Conservation (phyloP, 768 basidiomycete species). For the Boletus vinaceobasis region DNA sequence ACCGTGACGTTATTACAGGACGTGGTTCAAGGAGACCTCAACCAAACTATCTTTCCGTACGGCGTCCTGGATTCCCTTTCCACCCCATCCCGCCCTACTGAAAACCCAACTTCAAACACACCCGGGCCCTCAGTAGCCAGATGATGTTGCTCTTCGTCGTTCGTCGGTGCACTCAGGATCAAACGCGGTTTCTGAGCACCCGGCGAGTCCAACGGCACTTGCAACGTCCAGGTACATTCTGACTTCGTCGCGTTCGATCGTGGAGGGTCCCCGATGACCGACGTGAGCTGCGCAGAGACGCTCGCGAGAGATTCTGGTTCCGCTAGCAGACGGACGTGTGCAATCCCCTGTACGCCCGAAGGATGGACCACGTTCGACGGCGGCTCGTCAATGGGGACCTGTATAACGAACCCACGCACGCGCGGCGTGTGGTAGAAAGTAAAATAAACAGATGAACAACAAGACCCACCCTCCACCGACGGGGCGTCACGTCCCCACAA, state of each 20-base stretch:
- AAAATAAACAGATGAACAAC: not conserved
- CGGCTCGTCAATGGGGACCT: slow-evolving; percentile 49
- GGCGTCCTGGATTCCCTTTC: slow-evolving; percentile 40
- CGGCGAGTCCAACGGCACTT: slow-evolving; percentile 27
- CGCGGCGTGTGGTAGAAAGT: not conserved
- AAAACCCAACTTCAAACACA: slow-evolving; percentile 55
- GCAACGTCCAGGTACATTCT: slow-evolving; percentile 42
- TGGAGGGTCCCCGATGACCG: slow-evolving; percentile 46
- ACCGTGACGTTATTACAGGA: no score
- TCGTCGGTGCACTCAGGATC: slow-evolving; percentile 34
- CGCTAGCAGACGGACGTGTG: slow-evolving; percentile 46
- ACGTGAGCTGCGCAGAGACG: slow-evolving; percentile 40
- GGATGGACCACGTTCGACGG: slow-evolving; percentile 48
- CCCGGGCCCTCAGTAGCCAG: slow-evolving; percentile 31
- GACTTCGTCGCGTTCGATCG: slow-evolving; percentile 16
- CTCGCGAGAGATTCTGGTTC: slow-evolving; percentile 25
- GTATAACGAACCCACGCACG: not conserved
- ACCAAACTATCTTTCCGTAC: slow-evolving; percentile 50
- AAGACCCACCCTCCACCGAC: slow-evolving; percentile 49
- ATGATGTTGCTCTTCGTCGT: slow-evolving; percentile 36
- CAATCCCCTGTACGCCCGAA: slow-evolving; percentile 47
- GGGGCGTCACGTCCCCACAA: slow-evolving; percentile 69
- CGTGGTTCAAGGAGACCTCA: slow-evolving; percentile 1
- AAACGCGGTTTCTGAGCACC: slow-evolving; percentile 26
- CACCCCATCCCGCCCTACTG: slow-evolving; percentile 30